Percentiles rank a stretch among this genome's conserved stretches.
Conservation (phyloP, 768 basidiomycete genomes). For the Exidia glandulosa region DNA sequence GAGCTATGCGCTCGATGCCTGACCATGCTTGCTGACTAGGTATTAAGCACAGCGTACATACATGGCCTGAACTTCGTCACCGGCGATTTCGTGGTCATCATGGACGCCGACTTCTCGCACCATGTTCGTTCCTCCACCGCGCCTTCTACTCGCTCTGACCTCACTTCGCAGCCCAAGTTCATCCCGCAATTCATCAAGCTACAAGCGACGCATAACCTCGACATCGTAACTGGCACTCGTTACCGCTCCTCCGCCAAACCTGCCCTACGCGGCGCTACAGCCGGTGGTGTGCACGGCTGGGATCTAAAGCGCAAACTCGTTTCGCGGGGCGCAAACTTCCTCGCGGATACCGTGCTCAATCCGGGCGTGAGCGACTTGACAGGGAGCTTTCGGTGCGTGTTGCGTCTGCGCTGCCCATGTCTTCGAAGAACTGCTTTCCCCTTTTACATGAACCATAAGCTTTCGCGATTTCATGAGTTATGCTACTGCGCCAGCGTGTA, state of each 20-base stretch:
- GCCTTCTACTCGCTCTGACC: neutral
- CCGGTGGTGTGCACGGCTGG: constrained; percentile 89
- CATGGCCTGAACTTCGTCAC: constrained; percentile 83
- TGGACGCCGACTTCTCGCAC: constrained; percentile 96
- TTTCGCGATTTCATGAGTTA: no score
- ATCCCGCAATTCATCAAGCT: constrained; percentile 88
- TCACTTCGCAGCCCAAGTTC: constrained; percentile 65
- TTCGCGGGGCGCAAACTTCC: constrained; percentile 79
- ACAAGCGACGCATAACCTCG: constrained; percentile 77
- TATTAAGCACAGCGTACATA: constrained; percentile 74
- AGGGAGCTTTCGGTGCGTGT: constrained; percentile 71
- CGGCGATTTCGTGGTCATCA: constrained; percentile 91
- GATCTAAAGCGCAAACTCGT: constrained; percentile 83
- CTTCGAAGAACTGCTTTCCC: neutral
- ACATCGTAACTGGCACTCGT: constrained; percentile 89
- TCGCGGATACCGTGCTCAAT: constrained; percentile 73
- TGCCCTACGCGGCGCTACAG: constrained; percentile 41
- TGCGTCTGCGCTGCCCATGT: neutral
- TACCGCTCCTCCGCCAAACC: constrained; percentile 60
- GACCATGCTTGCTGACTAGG: neutral
- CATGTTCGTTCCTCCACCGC: constrained; percentile 45
- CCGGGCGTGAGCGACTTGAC: constrained; percentile 87
- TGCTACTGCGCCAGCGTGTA: no score
- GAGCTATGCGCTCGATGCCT: constrained; percentile 10
- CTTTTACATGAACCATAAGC: neutral